phyloP scores from a whole-genome alignment of 2,329 filamentous ascomycete species.

The Fusarium sp. region DNA sequence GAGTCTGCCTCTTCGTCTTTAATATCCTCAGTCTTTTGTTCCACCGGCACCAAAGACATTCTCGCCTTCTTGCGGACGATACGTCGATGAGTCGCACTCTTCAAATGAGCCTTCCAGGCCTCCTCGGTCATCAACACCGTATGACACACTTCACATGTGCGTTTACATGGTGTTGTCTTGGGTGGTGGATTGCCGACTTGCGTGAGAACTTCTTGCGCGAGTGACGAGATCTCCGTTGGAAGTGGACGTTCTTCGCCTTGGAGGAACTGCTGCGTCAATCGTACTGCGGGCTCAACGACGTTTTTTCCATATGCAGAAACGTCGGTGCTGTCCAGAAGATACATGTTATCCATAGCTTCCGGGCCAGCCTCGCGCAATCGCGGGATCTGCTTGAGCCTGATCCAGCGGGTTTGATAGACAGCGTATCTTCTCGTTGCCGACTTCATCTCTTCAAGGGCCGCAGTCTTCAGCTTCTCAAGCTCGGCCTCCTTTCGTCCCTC shows the following conservation, averaged over 20 bases:
- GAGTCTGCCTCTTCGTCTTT: constrained; percentile 39
- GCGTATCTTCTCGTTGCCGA: constrained; percentile 90
- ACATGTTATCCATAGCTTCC: constrained; percentile 72
- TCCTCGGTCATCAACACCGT: constrained; percentile 71
- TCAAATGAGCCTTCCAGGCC: constrained; percentile 59
- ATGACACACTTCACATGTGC: constrained; percentile 81
- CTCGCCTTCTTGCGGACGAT: constrained; percentile 56
- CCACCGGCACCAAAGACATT: constrained; percentile 55
- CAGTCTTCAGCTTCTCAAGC: constrained; percentile 68
- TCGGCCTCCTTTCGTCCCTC: constrained; percentile 51
- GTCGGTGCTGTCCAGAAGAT: constrained; percentile 85
- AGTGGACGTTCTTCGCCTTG: constrained; percentile 66
- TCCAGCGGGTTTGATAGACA: constrained; percentile 87
- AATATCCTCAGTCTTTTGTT: constrained; percentile 30
- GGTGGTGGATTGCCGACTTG: constrained; percentile 60
- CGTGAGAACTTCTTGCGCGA: constrained; percentile 70
- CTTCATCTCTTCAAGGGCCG: constrained; percentile 82
- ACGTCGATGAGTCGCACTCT: constrained; percentile 55
- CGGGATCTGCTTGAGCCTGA: constrained; percentile 84
- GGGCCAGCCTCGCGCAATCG: constrained; percentile 71
- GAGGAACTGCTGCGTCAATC: constrained; percentile 76
- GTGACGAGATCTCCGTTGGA: constrained; percentile 64
- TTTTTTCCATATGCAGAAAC: constrained; percentile 70
- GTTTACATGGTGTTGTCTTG: constrained; percentile 68
- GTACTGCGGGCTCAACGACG: constrained; percentile 76